phyloP scores from a whole-genome alignment of 768 basidiomycete species.

The Russula griseocarnosa region DNA sequence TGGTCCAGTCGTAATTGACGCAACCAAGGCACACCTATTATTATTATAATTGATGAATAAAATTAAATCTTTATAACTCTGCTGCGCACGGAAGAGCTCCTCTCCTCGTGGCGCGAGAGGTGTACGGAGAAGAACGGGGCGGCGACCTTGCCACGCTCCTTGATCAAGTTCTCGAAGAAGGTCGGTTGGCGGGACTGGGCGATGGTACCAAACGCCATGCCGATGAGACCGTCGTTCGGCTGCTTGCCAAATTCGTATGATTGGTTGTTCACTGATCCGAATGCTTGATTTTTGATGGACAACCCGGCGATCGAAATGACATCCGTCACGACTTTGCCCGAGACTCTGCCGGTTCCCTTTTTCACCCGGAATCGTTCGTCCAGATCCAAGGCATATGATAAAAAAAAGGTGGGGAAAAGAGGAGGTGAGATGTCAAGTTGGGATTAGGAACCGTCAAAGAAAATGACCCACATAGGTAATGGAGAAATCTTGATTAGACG shows the following conservation, averaged over 20 bases:
- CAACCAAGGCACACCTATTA: conserved; percentile 44
- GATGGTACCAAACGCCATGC: conserved; percentile 59
- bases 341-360: conserved; percentile 52
- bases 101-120: conserved; percentile 40
- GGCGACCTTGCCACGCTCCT: conserved; percentile 36
- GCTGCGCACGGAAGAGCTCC: conserved; percentile 46
- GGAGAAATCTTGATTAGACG: conserved; percentile 35
- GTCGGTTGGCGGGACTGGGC: conserved; percentile 45
- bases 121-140: conserved; percentile 58
- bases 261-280: conserved; percentile 48
- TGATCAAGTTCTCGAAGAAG: conserved; percentile 61
- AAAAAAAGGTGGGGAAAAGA: too few species aligned
- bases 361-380: too few species aligned
- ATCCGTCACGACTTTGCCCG: conserved; percentile 49
- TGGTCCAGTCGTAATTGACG: conserved; percentile 39
- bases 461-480: conserved; percentile 44
- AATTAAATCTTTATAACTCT: too few species aligned
- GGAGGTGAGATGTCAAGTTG: neutral
- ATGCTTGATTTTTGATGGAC: conserved; percentile 46
- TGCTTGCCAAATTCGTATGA: conserved; percentile 48
- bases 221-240: conserved; percentile 57
- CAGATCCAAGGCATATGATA: too few species aligned
- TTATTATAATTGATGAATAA: too few species aligned
- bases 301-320: conserved; percentile 48
- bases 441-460: neutral